phyloP scores from a whole-genome alignment of 257 asterid genomes.

The Solanum raphanifolium region DNA sequence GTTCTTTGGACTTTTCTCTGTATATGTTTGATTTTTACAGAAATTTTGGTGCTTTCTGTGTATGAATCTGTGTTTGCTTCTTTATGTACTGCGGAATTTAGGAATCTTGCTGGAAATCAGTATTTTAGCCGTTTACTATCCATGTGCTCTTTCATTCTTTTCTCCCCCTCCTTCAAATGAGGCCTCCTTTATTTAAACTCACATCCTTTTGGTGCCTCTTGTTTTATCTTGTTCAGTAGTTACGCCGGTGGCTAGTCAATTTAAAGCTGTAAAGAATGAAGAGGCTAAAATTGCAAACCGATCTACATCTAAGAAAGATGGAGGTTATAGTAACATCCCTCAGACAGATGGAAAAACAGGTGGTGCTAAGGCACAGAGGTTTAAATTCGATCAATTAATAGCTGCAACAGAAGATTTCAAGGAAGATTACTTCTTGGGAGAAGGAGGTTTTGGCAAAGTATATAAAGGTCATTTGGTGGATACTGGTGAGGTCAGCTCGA shows the following conservation, averaged over 20 bases:
- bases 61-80: not conserved
- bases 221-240: constrained; percentile 19
- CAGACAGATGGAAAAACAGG: constrained; percentile 7
- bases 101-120: not conserved
- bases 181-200: not conserved
- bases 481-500: constrained; percentile 44
- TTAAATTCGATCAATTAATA: constrained; percentile 17
- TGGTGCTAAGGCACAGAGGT: constrained; percentile 11
- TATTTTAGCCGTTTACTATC: not conserved
- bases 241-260: constrained; percentile 14
- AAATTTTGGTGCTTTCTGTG: not conserved
- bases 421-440: constrained; percentile 47
- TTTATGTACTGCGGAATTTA: not conserved
- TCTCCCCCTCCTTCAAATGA: not conserved
- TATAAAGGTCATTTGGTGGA: constrained; percentile 40
- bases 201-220: constrained; percentile 1
- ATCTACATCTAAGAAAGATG: constrained; percentile 11
- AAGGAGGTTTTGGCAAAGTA: constrained; percentile 77
- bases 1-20: not conserved
- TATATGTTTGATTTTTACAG: constrained; percentile 1
- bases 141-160: not conserved
- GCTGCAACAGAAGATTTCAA: constrained; percentile 55
- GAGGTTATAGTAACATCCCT: constrained; percentile 4
- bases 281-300: constrained; percentile 15
- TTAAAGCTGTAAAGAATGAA: constrained; percentile 26